Percentiles rank a stretch among this genome's conserved stretches.
Evolutionary conservation across 345 rosid genomes (phyloP).

Genomic region (Syzygium aqueum): DNA sequence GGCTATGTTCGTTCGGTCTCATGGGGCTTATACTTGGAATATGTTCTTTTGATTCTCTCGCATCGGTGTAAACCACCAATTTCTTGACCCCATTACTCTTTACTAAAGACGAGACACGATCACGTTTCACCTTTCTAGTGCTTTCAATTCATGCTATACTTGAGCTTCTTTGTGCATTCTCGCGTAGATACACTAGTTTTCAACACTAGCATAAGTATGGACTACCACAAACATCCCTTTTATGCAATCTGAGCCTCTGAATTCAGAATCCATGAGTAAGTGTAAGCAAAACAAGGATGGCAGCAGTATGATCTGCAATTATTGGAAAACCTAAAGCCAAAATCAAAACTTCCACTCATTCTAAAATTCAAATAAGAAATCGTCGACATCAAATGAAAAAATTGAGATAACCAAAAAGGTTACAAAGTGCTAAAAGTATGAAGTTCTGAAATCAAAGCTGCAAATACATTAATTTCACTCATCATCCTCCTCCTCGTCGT

Average conservation of each 20-base stretch:
- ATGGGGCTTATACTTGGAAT: background rate
- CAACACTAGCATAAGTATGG: background rate
- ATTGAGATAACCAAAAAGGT: background rate
- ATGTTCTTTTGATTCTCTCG: background rate
- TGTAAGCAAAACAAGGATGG: background rate
- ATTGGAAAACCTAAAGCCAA: background rate
- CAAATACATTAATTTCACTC: conserved; percentile 11
- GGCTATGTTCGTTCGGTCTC: background rate
- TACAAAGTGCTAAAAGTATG: background rate
- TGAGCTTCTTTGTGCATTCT: background rate
- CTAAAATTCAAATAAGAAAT: background rate
- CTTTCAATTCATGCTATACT: background rate
- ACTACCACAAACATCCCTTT: background rate
- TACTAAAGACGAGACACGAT: background rate
- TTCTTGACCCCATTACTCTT: background rate
- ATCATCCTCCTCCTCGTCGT: conserved; percentile 34
- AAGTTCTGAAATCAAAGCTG: background rate
- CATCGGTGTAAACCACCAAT: background rate
- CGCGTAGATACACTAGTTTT: background rate
- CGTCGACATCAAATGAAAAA: background rate
- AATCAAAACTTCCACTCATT: background rate
- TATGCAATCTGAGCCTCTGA: background rate
- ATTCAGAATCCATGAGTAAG: background rate
- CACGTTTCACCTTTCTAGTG: background rate
- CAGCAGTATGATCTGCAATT: background rate